phyloP scores from a whole-genome alignment of 2,329 filamentous ascomycete genomes.

The Sclerotiophoma versabilis region DNA sequence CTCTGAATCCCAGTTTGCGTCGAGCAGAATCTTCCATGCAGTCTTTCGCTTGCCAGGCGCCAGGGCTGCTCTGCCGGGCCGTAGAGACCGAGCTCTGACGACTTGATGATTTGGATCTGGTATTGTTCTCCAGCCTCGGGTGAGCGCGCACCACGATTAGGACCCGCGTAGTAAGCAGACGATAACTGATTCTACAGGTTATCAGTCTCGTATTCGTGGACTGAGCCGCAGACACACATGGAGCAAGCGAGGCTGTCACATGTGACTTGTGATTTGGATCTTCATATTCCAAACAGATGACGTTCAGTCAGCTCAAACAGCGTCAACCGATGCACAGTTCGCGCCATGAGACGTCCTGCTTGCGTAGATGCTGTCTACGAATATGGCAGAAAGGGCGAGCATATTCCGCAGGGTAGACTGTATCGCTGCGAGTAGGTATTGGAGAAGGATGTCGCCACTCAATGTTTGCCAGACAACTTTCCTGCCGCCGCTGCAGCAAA shows the following conservation, averaged over 20 bases:
- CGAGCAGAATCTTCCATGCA: conserved; percentile 18
- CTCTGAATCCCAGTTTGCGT: conserved; percentile 2
- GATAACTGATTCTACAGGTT: conserved; percentile 26
- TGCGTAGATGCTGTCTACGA: conserved; percentile 5
- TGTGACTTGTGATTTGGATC: conserved; percentile 12
- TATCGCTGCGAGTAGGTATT: background rate
- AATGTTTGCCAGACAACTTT: conserved; percentile 3
- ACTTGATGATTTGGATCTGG: conserved; percentile 6
- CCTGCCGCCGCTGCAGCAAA: conserved; percentile 2
- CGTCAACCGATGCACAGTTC: conserved; percentile 8
- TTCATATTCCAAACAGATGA: conserved; percentile 12
- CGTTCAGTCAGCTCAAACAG: background rate
- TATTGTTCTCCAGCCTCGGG: conserved; percentile 15
- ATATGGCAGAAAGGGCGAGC: background rate
- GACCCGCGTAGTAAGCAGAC: conserved; percentile 22
- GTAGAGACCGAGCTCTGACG: conserved; percentile 15
- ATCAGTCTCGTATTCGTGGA: conserved; percentile 21
- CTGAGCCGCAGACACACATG: conserved; percentile 15
- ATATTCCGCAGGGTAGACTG: background rate
- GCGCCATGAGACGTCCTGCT: conserved; percentile 3
- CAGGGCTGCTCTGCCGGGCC: conserved; percentile 6
- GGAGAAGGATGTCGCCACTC: conserved; percentile 3
- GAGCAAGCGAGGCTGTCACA: conserved; percentile 11
- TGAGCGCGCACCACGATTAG: conserved; percentile 7
- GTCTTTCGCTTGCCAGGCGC: conserved; percentile 4